Percentiles rank a stretch among this genome's conserved stretches.
These are phyloP conservation scores for Kazachstania kunashirensis DNA, from an alignment of 805 yeast species.

Conservation along the genomic window DNA sequence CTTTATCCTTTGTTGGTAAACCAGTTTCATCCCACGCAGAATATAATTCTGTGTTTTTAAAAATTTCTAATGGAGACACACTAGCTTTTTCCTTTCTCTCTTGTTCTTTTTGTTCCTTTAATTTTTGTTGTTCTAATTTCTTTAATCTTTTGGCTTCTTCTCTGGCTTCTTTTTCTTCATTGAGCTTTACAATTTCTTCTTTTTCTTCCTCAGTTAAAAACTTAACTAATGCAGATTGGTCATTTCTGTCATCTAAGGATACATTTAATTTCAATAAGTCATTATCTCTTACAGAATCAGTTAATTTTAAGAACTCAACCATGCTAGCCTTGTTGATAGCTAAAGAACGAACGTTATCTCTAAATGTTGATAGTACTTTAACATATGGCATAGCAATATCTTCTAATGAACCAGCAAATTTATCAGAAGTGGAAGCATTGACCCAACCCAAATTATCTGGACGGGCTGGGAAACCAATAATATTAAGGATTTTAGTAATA, in stretches of 20 bases:
- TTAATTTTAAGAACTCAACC: constrained; percentile 48
- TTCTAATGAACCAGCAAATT: constrained; percentile 35
- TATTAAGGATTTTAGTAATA: constrained; percentile 57
- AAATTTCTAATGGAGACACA: constrained; percentile 62
- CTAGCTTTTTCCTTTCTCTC: constrained; percentile 61
- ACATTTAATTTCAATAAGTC: constrained; percentile 70
- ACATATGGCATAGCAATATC: constrained; percentile 73
- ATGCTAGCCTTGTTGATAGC: constrained; percentile 55
- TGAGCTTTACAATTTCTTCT: constrained; percentile 46
- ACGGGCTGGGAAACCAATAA: constrained; percentile 71
- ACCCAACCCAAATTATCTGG: constrained; percentile 76
- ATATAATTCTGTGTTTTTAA: constrained; percentile 47
- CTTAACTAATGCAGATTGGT: constrained; percentile 72
- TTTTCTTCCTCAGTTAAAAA: constrained; percentile 64
- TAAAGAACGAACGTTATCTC: constrained; percentile 68
- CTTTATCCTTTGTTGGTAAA: constrained; percentile 62
- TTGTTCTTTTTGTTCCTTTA: constrained; percentile 51
- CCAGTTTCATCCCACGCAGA: constrained; percentile 81
- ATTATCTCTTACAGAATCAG: constrained; percentile 64
- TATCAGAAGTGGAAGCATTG: constrained; percentile 26
- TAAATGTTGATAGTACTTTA: constrained; percentile 63
- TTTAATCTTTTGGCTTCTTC: constrained; percentile 28
- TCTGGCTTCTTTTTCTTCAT: constrained; percentile 49
- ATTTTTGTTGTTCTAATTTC: constrained; percentile 44
- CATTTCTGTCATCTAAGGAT: constrained; percentile 81